phyloP scores from a whole-genome alignment of 495 filamentous ascomycete species.

The Penicillium desertorum region DNA sequence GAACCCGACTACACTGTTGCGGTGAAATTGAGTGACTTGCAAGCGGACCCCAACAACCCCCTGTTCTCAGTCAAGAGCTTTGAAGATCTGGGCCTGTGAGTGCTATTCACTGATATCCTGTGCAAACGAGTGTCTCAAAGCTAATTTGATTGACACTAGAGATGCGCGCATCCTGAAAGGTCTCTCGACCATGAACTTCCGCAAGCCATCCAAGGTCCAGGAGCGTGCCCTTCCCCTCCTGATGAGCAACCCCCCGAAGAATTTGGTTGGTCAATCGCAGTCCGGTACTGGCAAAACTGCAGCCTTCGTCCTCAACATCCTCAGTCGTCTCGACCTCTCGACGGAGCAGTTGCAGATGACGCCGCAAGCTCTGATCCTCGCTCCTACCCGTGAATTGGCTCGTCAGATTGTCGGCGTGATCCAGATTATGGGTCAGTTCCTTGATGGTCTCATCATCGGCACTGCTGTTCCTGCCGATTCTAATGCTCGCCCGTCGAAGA shows the following conservation, averaged over 20 bases:
- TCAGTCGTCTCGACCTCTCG: conserved; percentile 74
- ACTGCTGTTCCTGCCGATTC: conserved; percentile 79
- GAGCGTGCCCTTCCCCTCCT: conserved; percentile 88
- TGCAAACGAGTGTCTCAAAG: neutral
- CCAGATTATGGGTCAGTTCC: conserved; percentile 75
- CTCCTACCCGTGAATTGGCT: conserved; percentile 91
- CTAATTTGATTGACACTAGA: conserved; percentile 29
- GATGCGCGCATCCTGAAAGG: conserved; percentile 56
- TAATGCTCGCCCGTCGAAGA: conserved; percentile 54
- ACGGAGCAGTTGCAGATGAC: conserved; percentile 48
- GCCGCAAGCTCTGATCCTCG: conserved; percentile 87
- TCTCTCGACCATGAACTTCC: conserved; percentile 80
- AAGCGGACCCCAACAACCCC: conserved; percentile 81
- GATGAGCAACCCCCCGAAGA: conserved; percentile 74
- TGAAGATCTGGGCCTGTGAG: conserved; percentile 81
- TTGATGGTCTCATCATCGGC: conserved; percentile 65
- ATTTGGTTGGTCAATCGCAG: conserved; percentile 97
- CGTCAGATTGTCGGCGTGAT: conserved; percentile 90
- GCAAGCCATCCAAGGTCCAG: conserved; percentile 95
- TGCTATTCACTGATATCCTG: conserved; percentile 16
- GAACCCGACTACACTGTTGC: conserved; percentile 80
- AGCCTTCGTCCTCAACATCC: conserved; percentile 88
- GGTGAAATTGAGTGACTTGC: conserved; percentile 86
- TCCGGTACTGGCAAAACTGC: conserved; percentile 99
- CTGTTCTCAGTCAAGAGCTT: conserved; percentile 83